These are phyloP conservation scores for Fagus crenata DNA, from an alignment of 306 rosid species.

Conservation along the genomic window DNA sequence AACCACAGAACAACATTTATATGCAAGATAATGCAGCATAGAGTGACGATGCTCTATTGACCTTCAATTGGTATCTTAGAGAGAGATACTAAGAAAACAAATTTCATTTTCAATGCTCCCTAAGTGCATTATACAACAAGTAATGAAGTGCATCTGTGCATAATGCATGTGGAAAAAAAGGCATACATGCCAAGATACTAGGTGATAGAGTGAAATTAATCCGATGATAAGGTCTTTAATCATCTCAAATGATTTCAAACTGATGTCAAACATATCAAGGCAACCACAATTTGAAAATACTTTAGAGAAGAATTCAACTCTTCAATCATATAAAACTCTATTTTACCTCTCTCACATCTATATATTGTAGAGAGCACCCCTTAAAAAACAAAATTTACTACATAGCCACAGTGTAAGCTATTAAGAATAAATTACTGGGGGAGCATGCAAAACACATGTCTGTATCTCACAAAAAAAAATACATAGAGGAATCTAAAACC, in stretches of 20 bases:
- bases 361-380: not conserved
- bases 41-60: not conserved
- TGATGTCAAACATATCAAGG: not conserved
- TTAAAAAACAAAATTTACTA: not conserved
- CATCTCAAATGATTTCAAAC: not conserved
- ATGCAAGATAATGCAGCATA: slow-evolving; percentile 7
- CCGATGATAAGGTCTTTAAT: not conserved
- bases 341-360: not conserved
- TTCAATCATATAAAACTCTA: not conserved
- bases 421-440: not conserved
- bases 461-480: slow-evolving; percentile 18
- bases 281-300: not conserved
- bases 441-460: not conserved
- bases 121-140: not conserved
- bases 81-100: not conserved
- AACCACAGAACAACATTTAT: not conserved
- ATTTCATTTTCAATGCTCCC: not conserved
- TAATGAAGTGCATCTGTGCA: not conserved
- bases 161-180: not conserved
- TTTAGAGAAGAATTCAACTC: too few relatives aligned
- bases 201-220: not conserved
- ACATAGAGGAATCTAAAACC: slow-evolving; percentile 47
- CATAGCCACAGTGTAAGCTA: not conserved
- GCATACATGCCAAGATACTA: not conserved
- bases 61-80: not conserved